phyloP scores from a whole-genome alignment of 2,329 filamentous ascomycete species.

The Thielaviopsis populi region DNA sequence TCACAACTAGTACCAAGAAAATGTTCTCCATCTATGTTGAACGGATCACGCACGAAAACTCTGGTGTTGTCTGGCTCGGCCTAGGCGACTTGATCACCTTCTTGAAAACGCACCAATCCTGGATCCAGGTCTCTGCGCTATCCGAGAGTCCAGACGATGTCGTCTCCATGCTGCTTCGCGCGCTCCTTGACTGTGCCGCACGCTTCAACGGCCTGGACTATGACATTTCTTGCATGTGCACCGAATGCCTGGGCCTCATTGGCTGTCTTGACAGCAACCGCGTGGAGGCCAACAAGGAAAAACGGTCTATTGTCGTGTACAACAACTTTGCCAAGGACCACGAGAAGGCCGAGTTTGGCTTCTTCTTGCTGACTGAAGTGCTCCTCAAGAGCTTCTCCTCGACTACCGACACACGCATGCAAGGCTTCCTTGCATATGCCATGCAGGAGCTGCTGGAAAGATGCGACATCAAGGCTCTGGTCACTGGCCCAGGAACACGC shows the following conservation, averaged over 20 bases:
- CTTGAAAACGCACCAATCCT: slow-evolving; percentile 56
- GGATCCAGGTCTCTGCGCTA: slow-evolving; percentile 63
- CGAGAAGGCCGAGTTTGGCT: slow-evolving; percentile 73
- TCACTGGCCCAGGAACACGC: slow-evolving; percentile 25
- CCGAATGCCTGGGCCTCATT: slow-evolving; percentile 71
- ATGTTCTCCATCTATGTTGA: slow-evolving; percentile 43
- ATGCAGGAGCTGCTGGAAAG: slow-evolving; percentile 83
- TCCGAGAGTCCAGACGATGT: slow-evolving; percentile 72
- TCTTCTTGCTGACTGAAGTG: slow-evolving; percentile 73
- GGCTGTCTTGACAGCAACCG: slow-evolving; percentile 86
- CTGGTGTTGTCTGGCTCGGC: slow-evolving; percentile 69
- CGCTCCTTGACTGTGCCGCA: slow-evolving; percentile 71
- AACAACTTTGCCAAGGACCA: slow-evolving; percentile 68
- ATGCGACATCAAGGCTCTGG: slow-evolving; percentile 50
- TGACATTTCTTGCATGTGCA: slow-evolving; percentile 57
- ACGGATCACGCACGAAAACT: slow-evolving; percentile 68
- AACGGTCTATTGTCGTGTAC: slow-evolving; percentile 69
- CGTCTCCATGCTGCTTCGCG: slow-evolving; percentile 55
- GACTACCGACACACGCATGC: slow-evolving; percentile 70
- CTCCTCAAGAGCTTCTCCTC: slow-evolving; percentile 86
- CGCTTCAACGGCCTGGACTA: slow-evolving; percentile 56
- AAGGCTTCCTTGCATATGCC: slow-evolving; percentile 82
- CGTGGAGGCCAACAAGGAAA: slow-evolving; percentile 63
- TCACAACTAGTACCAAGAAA: slow-evolving; percentile 21
- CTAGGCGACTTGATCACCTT: slow-evolving; percentile 62